Conservation (phyloP, 306 rosid genomes). For the Quercus ilex region DNA sequence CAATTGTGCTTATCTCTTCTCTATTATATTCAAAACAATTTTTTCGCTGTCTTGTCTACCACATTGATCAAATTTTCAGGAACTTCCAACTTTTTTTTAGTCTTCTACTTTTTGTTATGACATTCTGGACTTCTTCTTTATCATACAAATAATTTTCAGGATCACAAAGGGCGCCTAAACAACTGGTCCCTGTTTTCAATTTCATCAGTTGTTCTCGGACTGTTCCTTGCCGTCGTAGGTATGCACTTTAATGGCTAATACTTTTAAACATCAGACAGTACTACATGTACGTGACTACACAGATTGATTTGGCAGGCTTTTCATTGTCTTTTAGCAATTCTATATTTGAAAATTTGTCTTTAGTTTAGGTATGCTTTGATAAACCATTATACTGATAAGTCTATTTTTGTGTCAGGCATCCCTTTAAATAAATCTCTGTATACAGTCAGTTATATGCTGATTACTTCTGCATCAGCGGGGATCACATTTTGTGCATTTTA, state of each 20-base stretch:
- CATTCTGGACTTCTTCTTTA: background rate
- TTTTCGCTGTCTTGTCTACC: conserved; percentile 13
- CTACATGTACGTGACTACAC: background rate
- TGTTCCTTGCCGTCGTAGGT: conserved; percentile 51
- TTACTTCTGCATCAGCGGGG: conserved; percentile 76
- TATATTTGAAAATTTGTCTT: background rate
- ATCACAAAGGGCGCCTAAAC: conserved; percentile 63
- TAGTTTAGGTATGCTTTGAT: background rate
- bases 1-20: background rate
- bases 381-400: background rate
- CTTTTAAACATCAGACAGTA: background rate
- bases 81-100: background rate
- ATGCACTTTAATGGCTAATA: conserved; percentile 9
- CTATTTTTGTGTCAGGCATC: conserved; percentile 51
- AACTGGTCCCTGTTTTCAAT: conserved; percentile 59
- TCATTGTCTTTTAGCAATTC: background rate
- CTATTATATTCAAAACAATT: background rate
- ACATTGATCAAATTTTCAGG: background rate
- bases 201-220: conserved; percentile 51
- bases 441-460: conserved; percentile 81
- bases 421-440: conserved; percentile 78
- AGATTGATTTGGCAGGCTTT: too few species aligned
- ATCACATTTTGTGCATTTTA: conserved; percentile 67
- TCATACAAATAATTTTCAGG: conserved; percentile 43
- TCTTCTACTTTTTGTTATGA: background rate